These are phyloP conservation scores for Solanum corneliomulleri DNA, from an alignment of 257 asterid genomes.

Conservation along the genomic window DNA sequence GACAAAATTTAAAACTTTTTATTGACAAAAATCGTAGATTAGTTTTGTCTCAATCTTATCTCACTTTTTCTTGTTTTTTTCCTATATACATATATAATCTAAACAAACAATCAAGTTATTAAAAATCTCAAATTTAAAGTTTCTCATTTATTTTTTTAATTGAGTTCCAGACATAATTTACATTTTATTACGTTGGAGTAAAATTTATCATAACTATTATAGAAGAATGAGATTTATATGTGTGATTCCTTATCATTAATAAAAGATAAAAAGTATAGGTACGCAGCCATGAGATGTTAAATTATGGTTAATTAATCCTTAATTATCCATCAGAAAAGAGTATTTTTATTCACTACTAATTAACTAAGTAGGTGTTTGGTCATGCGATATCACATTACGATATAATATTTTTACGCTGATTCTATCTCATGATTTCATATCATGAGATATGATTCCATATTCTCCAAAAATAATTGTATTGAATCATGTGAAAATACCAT, in stretches of 20 bases:
- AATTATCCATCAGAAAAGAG: neutral
- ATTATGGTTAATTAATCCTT: neutral
- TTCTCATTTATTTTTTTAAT: no score
- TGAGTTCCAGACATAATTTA: neutral
- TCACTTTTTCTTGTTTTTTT: neutral
- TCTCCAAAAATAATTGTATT: no score
- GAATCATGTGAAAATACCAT: no score
- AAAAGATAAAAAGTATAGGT: neutral
- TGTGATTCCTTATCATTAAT: neutral
- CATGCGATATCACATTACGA: no score
- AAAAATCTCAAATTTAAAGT: neutral
- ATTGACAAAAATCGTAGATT: neutral
- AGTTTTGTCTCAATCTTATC: neutral
- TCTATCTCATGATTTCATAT: no score
- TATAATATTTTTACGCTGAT: no score
- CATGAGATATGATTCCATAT: no score
- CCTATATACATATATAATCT: neutral
- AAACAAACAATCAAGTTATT: neutral
- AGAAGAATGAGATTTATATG: neutral
- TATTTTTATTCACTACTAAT: neutral
- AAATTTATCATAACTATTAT: neutral
- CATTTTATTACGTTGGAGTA: neutral
- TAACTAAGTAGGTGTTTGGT: no score
- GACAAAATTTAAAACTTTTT: slow-evolving; percentile 11
- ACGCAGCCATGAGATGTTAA: neutral